Evolutionary conservation across 2,329 filamentous ascomycete genomes (phyloP).

Genomic region (Penicillium brevicompactum): DNA sequence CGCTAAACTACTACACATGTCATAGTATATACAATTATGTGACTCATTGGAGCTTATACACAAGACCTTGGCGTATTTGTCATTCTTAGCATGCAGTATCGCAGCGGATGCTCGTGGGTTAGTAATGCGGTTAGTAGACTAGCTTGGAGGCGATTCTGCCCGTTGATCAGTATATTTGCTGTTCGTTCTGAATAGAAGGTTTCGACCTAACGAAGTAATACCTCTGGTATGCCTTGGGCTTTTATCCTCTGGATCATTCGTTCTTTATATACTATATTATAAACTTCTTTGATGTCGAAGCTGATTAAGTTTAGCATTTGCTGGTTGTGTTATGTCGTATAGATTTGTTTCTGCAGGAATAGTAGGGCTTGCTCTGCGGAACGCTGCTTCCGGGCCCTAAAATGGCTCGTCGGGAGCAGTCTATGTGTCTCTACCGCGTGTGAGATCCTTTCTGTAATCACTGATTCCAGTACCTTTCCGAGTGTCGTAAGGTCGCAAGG

Average conservation of each 20-base stretch:
- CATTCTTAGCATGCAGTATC: slow-evolving; percentile 21
- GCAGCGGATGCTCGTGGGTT: slow-evolving; percentile 25
- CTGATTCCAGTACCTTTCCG: slow-evolving; percentile 32
- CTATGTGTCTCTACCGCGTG: too few relatives aligned
- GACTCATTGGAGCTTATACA: slow-evolving; percentile 31
- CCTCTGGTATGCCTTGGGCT: slow-evolving; percentile 29
- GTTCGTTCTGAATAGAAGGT: slow-evolving; percentile 29
- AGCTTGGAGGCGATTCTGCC: slow-evolving; percentile 28
- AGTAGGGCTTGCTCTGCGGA: slow-evolving; percentile 39
- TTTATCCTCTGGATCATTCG: slow-evolving; percentile 37
- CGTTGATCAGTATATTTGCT: slow-evolving; percentile 24
- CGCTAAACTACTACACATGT: slow-evolving; percentile 18
- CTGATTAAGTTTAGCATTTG: slow-evolving; percentile 9
- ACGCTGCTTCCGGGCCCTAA: slow-evolving; percentile 32
- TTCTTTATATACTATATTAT: slow-evolving; percentile 36
- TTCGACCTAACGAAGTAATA: slow-evolving; percentile 27
- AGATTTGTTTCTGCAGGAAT: slow-evolving; percentile 30
- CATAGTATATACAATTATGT: slow-evolving; percentile 15
- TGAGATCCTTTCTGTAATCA: slow-evolving; percentile 4
- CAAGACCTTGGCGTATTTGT: slow-evolving; percentile 20
- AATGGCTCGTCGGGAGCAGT: too few relatives aligned
- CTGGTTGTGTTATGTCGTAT: slow-evolving; percentile 27
- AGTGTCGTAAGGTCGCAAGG: slow-evolving; percentile 21
- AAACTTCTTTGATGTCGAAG: slow-evolving; percentile 11
- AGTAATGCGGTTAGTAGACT: slow-evolving; percentile 22